Evolutionary conservation across 495 filamentous ascomycete species (phyloP).

Genomic region (Cenococcum geophilum): DNA sequence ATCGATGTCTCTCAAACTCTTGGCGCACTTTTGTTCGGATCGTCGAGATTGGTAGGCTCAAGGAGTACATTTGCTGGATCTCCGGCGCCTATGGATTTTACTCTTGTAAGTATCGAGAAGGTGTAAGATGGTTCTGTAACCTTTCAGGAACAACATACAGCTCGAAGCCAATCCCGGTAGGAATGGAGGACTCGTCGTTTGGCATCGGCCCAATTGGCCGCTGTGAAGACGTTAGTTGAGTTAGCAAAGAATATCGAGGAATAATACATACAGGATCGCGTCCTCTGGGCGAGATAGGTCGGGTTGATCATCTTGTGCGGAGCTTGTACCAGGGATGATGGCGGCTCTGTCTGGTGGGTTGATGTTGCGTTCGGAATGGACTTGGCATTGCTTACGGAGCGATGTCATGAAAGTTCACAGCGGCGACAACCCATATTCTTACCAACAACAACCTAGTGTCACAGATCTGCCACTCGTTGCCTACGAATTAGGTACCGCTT

Average conservation of each 20-base stretch:
- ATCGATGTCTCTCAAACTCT: slow-evolving; percentile 95
- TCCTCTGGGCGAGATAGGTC: slow-evolving; percentile 83
- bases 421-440: not conserved
- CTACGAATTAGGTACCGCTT: not conserved
- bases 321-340: slow-evolving; percentile 1
- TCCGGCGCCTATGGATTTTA: slow-evolving; percentile 67
- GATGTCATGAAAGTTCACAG: not conserved
- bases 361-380: slow-evolving; percentile 7
- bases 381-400: not conserved
- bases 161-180: slow-evolving; percentile 90
- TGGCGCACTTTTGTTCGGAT: slow-evolving; percentile 93
- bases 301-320: slow-evolving; percentile 72
- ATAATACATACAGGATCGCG: slow-evolving; percentile 72
- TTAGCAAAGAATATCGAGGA: not conserved
- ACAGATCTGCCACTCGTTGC: not conserved
- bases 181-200: slow-evolving; percentile 71
- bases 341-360: slow-evolving; percentile 9
- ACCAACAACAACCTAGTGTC: not conserved
- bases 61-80: slow-evolving; percentile 90
- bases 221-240: slow-evolving; percentile 42
- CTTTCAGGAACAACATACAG: slow-evolving; percentile 55
- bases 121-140: not conserved
- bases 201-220: slow-evolving; percentile 80
- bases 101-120: not conserved
- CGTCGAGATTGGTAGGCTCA: slow-evolving; percentile 78